Percentiles rank a stretch among this genome's conserved stretches.
phyloP scores from a whole-genome alignment of 768 basidiomycete genomes.

The Boletus rubescentipes region DNA sequence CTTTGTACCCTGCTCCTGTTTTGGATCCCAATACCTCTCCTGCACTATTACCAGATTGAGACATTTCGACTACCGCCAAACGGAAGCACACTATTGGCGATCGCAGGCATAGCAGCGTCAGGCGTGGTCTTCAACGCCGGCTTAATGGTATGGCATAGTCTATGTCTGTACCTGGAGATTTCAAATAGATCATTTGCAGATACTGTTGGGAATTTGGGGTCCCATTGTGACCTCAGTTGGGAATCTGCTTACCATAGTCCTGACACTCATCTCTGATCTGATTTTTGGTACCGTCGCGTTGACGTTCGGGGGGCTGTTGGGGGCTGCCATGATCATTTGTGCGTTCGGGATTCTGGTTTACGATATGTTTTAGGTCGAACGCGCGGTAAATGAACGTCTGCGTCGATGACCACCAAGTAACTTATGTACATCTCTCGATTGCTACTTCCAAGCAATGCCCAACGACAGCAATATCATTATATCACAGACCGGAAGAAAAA shows the following conservation, averaged over 20 bases:
- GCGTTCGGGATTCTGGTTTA: constrained; percentile 82
- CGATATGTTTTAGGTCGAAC: constrained; percentile 52
- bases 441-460: neutral
- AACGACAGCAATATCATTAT: constrained; percentile 39
- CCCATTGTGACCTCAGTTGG: constrained; percentile 88
- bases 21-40: constrained; percentile 76
- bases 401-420: neutral
- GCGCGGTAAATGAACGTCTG: neutral
- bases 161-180: constrained; percentile 1
- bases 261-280: constrained; percentile 80
- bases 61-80: constrained; percentile 63
- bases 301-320: constrained; percentile 71
- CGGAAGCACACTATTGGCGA: constrained; percentile 43
- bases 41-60: constrained; percentile 68
- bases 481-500: constrained; percentile 37
- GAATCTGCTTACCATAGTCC: constrained; percentile 90
- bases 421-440: neutral
- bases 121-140: constrained; percentile 85
- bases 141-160: constrained; percentile 60
- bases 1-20: constrained; percentile 68
- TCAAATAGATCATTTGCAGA: constrained; percentile 39
- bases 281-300: constrained; percentile 65
- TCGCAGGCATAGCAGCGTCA: constrained; percentile 65
- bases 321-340: constrained; percentile 74
- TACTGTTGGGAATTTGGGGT: constrained; percentile 83